Base-by-base conservation (phyloP, 2,329 filamentous ascomycete genomes). In the Fusarium decemcellulare region DNA sequence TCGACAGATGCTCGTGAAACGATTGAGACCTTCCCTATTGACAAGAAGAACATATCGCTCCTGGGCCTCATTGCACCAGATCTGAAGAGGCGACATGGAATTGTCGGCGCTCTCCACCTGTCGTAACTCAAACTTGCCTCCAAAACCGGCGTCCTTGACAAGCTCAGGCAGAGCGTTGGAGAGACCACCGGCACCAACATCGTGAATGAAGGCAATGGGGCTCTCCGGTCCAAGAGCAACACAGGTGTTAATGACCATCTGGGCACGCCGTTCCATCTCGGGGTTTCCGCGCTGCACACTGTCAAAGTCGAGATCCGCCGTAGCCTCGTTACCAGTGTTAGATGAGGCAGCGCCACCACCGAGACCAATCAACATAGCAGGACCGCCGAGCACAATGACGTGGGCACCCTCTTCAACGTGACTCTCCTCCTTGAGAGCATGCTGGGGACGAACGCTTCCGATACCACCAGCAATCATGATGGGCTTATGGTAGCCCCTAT, bases 381-480 rank as follows among this genome's bases (percentile, higher is more conserved):
- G 96, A 0, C 96, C 96, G 75, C 96, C 96, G 16, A 99, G 90
- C 23, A 98, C 95, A 71, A 99, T 92, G 47, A 97, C 88, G 77
- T 95, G 93, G 16, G 95, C 94, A n/a, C 94, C 95, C 54, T 94
- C 88, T 55, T 91, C 91, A 16, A 99, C 96, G 67, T 93, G 86
- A 12, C 88, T 86, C 9, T 91, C 89, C 67, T 93, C 88, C 82
- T 99, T 99, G 63, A 98, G 86, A 4, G 96, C 95, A 77, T 97
- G 93, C 74, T 95, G 91, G 14, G 96, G 95, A 61, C 96, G 86
- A 32, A 98, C 95, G 7, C 93, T 97, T 51, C 96, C 96, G 37
- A 98, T 90, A 77, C 96, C 96, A 77, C 96, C 96, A 67, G 96
- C 96, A 82, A 99, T 94, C 93, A 98, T 97, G 79, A 97, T 98